These are phyloP conservation scores for Fusarium sp. DNA, from an alignment of 2,329 filamentous ascomycete species.

Conservation along the genomic window DNA sequence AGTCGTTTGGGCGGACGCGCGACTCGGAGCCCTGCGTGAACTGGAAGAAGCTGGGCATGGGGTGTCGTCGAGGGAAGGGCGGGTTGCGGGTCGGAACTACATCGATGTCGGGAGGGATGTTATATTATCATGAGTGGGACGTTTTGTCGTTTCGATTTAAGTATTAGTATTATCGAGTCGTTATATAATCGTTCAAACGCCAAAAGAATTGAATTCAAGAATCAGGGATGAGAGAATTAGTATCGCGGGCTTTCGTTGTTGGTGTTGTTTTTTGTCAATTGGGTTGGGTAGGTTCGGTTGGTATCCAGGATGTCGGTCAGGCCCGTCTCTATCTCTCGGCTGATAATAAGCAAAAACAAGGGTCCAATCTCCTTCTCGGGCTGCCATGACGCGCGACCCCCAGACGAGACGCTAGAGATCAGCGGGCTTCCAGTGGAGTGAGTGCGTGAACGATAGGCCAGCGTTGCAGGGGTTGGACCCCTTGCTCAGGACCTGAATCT, in stretches of 20 bases:
- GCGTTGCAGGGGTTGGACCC: conserved; percentile 14
- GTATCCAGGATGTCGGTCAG: neutral
- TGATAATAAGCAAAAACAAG: conserved; percentile 24
- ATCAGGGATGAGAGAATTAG: conserved; percentile 11
- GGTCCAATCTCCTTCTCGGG: conserved; percentile 15
- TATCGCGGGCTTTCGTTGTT: conserved; percentile 9
- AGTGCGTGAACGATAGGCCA: neutral
- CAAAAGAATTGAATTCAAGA: neutral
- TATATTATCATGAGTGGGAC: conserved; percentile 3
- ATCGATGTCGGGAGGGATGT: conserved; percentile 22
- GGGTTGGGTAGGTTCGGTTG: neutral
- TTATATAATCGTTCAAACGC: neutral
- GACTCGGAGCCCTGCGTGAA: conserved; percentile 72
- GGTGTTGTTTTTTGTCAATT: conserved; percentile 27
- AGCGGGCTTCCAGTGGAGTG: conserved; percentile 22
- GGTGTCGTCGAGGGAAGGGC: conserved; percentile 22
- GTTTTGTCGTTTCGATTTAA: neutral
- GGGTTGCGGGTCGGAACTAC: conserved; percentile 29
- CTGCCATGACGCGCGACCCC: conserved; percentile 25
- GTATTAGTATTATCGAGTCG: neutral
- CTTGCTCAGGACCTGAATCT: neutral
- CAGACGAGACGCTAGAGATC: conserved; percentile 1
- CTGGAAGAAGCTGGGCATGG: conserved; percentile 71
- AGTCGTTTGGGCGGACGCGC: conserved; percentile 59
- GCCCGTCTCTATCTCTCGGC: conserved; percentile 16